Evolutionary conservation across 192 early-diverging fungal species (phyloP).

Genomic region (Rhizophagus sp.): DNA sequence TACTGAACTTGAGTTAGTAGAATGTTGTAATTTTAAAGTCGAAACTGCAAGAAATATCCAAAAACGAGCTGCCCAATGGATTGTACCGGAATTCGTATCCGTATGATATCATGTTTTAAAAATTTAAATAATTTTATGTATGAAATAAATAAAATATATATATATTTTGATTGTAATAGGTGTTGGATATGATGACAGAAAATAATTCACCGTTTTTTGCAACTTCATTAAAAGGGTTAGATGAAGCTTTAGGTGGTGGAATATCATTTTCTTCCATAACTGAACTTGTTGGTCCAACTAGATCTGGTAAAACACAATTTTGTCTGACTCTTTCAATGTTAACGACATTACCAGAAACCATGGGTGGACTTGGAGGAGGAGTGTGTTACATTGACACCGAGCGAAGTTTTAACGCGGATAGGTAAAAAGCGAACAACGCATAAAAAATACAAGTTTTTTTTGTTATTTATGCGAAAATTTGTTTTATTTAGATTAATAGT

Average conservation of each 20-base stretch:
- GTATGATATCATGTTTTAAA: background rate
- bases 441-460: background rate
- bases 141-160: no score
- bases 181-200: background rate
- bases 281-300: constrained; percentile 22
- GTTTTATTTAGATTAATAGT: constrained; percentile 13
- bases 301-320: constrained; percentile 26
- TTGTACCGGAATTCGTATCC: constrained; percentile 1
- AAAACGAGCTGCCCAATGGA: constrained; percentile 16
- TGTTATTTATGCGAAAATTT: background rate
- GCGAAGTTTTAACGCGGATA: constrained; percentile 8
- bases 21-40: constrained; percentile 11
- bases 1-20: constrained; percentile 20
- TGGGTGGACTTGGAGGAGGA: constrained; percentile 27
- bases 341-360: constrained; percentile 12
- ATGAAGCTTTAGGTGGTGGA: constrained; percentile 19
- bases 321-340: constrained; percentile 19
- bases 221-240: constrained; percentile 15
- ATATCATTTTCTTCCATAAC: constrained; percentile 24
- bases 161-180: background rate
- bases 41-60: constrained; percentile 1
- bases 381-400: constrained; percentile 28
- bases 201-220: constrained; percentile 19
- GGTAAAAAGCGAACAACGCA: background rate
- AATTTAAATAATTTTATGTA: background rate